Evolutionary conservation across 1,284 basidiomycete species (phyloP).

Genomic region (Vanrija sp.): DNA sequence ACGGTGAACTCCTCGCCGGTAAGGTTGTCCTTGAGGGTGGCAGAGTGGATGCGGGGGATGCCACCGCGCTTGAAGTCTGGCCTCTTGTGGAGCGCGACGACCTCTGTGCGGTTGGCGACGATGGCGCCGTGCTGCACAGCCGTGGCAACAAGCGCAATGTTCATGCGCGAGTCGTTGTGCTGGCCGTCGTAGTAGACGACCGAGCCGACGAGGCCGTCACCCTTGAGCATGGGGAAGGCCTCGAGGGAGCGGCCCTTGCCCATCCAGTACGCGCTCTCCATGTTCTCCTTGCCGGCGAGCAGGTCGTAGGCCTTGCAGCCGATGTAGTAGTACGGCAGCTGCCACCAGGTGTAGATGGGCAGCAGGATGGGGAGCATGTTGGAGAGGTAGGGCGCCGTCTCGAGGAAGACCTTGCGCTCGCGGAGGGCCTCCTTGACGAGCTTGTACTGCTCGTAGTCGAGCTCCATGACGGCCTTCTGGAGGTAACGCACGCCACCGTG

Average conservation of each 20-base stretch:
- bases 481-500: conserved; percentile 97
- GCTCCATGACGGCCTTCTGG: conserved; percentile 91
- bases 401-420: conserved; percentile 87
- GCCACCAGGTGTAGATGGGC: conserved; percentile 71
- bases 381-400: conserved; percentile 91
- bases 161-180: conserved; percentile 98
- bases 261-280: conserved; percentile 94
- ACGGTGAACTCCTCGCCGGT: conserved; percentile 74
- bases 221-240: conserved; percentile 93
- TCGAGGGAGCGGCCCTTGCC: conserved; percentile 88
- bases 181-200: conserved; percentile 98
- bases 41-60: conserved; percentile 64
- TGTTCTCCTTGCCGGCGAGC: conserved; percentile 92
- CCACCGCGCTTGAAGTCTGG: conserved; percentile 53
- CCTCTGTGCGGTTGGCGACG: conserved; percentile 86
- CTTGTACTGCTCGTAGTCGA: conserved; percentile 94
- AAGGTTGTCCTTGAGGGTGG: conserved; percentile 73
- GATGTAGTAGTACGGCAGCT: conserved; percentile 91
- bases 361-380: conserved; percentile 69
- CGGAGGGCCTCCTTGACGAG: conserved; percentile 90
- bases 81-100: conserved; percentile 71
- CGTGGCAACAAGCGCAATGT: conserved; percentile 87
- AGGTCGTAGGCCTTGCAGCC: conserved; percentile 97
- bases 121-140: conserved; percentile 90
- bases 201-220: conserved; percentile 86